These are phyloP conservation scores for Penicillium atrosanguineum DNA, from an alignment of 495 filamentous ascomycete genomes.

Conservation along the genomic window DNA sequence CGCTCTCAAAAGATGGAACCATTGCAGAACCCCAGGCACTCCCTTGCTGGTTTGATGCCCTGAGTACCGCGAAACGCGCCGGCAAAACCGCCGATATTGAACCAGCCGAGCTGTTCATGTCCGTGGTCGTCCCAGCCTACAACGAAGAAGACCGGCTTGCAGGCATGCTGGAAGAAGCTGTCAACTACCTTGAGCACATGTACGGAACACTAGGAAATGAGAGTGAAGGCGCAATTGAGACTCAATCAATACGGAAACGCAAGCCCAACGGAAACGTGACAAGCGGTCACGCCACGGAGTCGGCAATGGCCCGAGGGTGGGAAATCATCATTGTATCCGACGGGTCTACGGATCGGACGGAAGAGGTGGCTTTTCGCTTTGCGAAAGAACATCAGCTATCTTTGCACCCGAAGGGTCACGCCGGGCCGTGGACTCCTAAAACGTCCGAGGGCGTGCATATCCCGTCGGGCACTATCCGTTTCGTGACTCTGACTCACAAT, in stretches of 20 bases:
- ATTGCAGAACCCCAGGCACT: constrained; percentile 58
- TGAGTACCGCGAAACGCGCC: constrained; percentile 45
- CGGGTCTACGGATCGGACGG: constrained; percentile 83
- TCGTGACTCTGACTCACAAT: constrained; percentile 74
- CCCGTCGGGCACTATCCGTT: constrained; percentile 68
- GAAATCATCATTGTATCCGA: constrained; percentile 95
- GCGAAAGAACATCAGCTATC: constrained; percentile 52
- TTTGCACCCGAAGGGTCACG: constrained; percentile 38
- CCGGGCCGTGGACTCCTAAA: constrained; percentile 44
- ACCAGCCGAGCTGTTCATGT: constrained; percentile 66
- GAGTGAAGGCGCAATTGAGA: constrained; percentile 12
- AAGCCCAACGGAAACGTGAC: constrained; percentile 26
- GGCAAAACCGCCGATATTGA: constrained; percentile 34
- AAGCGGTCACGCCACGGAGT: constrained; percentile 21
- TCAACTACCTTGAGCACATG: constrained; percentile 72
- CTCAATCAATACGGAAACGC: constrained; percentile 29
- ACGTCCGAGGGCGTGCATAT: constrained; percentile 42
- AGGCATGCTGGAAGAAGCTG: constrained; percentile 86
- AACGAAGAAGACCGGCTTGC: constrained; percentile 84
- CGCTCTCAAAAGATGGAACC: constrained; percentile 63
- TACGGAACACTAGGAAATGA: constrained; percentile 55
- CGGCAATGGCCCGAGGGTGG: constrained; percentile 58
- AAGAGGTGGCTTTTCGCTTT: constrained; percentile 75
- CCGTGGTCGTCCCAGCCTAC: constrained; percentile 90
- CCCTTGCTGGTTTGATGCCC: constrained; percentile 80